Evolutionary conservation across 1,139 yeast genomes (phyloP).

Genomic region (Maudiozyma humilis): DNA sequence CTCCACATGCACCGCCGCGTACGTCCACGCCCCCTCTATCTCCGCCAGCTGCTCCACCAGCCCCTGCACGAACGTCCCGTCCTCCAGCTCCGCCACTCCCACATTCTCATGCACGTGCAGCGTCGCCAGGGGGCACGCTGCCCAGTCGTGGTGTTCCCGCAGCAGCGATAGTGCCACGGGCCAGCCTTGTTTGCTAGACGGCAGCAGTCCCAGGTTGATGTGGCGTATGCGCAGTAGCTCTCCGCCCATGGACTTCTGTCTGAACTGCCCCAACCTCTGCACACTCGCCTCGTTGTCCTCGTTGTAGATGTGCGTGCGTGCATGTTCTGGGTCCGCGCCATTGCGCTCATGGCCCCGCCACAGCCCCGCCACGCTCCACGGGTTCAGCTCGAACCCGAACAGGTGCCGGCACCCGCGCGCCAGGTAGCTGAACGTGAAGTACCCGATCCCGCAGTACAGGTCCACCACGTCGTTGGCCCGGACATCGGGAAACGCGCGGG

Average conservation of each 20-base stretch:
- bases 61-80: slow-evolving; percentile 11
- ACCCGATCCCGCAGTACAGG: slow-evolving; percentile 80
- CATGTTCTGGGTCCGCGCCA: too few relatives aligned
- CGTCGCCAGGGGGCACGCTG: slow-evolving; percentile 22
- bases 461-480: slow-evolving; percentile 47
- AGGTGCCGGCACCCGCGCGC: slow-evolving; percentile 44
- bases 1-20: slow-evolving; percentile 32
- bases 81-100: slow-evolving; percentile 37
- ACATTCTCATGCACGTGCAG: slow-evolving; percentile 77
- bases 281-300: slow-evolving; percentile 53
- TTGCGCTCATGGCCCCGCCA: slow-evolving; percentile 43
- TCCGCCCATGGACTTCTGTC: background rate
- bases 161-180: slow-evolving; percentile 35
- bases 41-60: slow-evolving; percentile 4
- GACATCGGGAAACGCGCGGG: slow-evolving; percentile 33
- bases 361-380: slow-evolving; percentile 76
- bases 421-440: slow-evolving; percentile 66
- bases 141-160: slow-evolving; percentile 11
- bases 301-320: slow-evolving; percentile 32
- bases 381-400: slow-evolving; percentile 78
- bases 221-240: slow-evolving; percentile 41
- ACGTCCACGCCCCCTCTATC: slow-evolving; percentile 1
- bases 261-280: slow-evolving; percentile 33
- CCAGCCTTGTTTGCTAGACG: slow-evolving; percentile 62
- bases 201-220: slow-evolving; percentile 70